Conservation (phyloP, 2,329 filamentous ascomycete genomes). For the Phialophora macrospora region DNA sequence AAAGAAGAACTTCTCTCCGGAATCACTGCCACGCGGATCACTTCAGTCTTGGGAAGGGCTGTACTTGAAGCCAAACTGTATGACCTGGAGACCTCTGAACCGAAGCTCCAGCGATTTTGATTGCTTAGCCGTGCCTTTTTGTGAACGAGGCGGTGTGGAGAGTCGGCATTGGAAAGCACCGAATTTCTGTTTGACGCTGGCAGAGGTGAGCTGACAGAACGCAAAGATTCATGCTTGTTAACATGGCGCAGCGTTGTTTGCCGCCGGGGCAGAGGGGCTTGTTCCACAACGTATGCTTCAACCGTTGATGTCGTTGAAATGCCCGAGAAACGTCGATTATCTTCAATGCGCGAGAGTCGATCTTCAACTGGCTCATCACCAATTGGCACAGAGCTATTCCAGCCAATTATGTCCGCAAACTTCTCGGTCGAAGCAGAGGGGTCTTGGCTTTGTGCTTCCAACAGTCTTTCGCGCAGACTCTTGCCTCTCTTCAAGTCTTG, state of each 20-base stretch:
- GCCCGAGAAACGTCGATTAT: constrained; percentile 53
- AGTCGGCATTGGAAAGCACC: constrained; percentile 46
- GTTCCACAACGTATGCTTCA: constrained; percentile 60
- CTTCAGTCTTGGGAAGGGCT: constrained; percentile 45
- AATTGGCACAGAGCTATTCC: constrained; percentile 45
- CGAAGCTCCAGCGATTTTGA: constrained; percentile 50
- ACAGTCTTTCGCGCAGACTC: constrained; percentile 44
- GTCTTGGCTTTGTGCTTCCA: constrained; percentile 41
- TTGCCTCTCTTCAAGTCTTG: constrained; percentile 37
- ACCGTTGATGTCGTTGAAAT: constrained; percentile 60
- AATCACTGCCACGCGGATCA: constrained; percentile 55
- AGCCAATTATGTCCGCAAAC: constrained; percentile 57
- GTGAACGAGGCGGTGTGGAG: constrained; percentile 56
- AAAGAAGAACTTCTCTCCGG: constrained; percentile 54
- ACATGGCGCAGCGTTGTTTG: constrained; percentile 58
- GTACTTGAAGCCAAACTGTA: constrained; percentile 43
- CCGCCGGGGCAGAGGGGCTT: constrained; percentile 50
- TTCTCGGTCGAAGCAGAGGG: constrained; percentile 51
- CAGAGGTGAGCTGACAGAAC: constrained; percentile 53
- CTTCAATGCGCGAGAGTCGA: constrained; percentile 37
- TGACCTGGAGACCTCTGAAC: constrained; percentile 49
- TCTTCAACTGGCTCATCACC: constrained; percentile 10
- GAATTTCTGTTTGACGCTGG: constrained; percentile 54
- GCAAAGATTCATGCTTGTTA: constrained; percentile 58
- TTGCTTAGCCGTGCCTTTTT: constrained; percentile 58